phyloP scores from a whole-genome alignment of 208 protist species.

The Leishmania arabica region DNA sequence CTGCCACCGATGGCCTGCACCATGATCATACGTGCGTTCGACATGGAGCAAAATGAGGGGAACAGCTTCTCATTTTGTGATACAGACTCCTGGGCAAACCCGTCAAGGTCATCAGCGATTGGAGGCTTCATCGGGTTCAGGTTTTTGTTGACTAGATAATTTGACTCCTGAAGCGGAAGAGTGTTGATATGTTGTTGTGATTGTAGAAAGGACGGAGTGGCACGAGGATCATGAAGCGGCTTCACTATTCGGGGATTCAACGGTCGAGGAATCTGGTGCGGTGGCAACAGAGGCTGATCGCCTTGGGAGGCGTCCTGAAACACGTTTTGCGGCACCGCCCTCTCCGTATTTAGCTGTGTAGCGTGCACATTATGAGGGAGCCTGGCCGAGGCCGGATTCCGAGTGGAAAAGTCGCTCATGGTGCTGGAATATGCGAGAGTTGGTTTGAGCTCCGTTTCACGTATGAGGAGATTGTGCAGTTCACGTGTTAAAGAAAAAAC shows the following conservation, averaged over 20 bases:
- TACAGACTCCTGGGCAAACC: background rate
- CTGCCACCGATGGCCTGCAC: slow-evolving; percentile 52
- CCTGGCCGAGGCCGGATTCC: background rate
- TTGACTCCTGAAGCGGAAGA: background rate
- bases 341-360: background rate
- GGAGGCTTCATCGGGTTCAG: background rate
- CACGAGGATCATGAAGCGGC: background rate
- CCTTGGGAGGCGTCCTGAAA: background rate
- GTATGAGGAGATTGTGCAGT: background rate
- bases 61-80: background rate
- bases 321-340: background rate
- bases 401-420: background rate
- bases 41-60: slow-evolving; percentile 19
- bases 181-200: background rate
- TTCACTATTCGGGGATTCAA: rapidly evolving
- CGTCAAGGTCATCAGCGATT: background rate
- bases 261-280: background rate
- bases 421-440: background rate
- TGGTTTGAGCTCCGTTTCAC: background rate
- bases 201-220: background rate
- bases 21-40: slow-evolving; percentile 3
- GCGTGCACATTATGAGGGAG: background rate
- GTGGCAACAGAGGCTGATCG: background rate
- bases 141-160: too few species aligned
- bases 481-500: too few species aligned